A percentile compares a stretch with the other conserved stretches of the same genome.
Conservation (phyloP, 129 eudicot genomes). For the Silybum marianum region DNA sequence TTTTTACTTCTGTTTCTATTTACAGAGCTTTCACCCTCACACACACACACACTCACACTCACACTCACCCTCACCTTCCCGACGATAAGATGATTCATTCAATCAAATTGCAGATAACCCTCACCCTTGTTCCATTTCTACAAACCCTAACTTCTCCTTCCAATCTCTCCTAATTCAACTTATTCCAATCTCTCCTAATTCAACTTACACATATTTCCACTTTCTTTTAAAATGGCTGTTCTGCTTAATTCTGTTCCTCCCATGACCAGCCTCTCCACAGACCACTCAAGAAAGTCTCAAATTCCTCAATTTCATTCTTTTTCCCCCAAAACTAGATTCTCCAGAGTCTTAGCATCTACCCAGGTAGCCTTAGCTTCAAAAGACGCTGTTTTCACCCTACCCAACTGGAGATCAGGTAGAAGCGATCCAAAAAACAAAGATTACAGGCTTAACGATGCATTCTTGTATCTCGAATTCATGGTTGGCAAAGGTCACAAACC, state of each 20-base stretch:
- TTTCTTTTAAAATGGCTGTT: conserved; percentile 45
- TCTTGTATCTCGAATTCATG: conserved; percentile 73
- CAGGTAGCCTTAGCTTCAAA: conserved; percentile 47
- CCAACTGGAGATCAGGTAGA: conserved; percentile 71
- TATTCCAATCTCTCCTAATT: neutral
- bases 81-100: conserved; percentile 36
- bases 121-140: neutral
- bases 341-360: conserved; percentile 49
- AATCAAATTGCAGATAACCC: conserved; percentile 3
- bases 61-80: conserved; percentile 9
- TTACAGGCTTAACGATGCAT: conserved; percentile 70
- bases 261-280: conserved; percentile 44
- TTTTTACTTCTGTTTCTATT: neutral
- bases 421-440: conserved; percentile 55
- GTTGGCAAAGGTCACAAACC: conserved; percentile 81
- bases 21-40: neutral
- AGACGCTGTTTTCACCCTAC: conserved; percentile 54
- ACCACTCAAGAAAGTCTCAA: conserved; percentile 35
- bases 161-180: neutral
- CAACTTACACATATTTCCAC: neutral
- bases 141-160: conserved; percentile 10
- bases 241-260: conserved; percentile 57
- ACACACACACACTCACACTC: no score
- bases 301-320: conserved; percentile 42
- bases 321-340: conserved; percentile 34